phyloP scores from a whole-genome alignment of 2,329 filamentous ascomycete species.

The Ilyonectria robusta region DNA sequence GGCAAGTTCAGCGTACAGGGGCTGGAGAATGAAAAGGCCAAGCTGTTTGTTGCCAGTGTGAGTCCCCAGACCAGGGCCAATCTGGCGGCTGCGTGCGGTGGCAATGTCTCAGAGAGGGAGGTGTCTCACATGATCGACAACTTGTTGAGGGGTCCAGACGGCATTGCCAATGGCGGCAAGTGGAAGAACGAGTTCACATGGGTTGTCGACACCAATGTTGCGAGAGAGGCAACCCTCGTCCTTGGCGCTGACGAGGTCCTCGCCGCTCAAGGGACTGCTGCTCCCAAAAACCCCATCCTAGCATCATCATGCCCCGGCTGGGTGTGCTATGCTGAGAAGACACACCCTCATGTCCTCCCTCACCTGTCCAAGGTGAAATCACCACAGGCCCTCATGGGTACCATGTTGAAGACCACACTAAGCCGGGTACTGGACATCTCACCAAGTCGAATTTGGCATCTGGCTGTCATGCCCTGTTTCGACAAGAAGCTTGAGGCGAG shows the following conservation, averaged over 20 bases:
- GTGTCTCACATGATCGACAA: slow-evolving; percentile 88
- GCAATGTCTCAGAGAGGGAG: slow-evolving; percentile 77
- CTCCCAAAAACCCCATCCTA: slow-evolving; percentile 72
- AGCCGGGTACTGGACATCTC: slow-evolving; percentile 79
- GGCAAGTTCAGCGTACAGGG: slow-evolving; percentile 62
- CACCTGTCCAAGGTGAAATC: slow-evolving; percentile 94
- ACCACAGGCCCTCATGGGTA: slow-evolving; percentile 92
- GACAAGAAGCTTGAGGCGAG: slow-evolving; percentile 99
- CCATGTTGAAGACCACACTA: slow-evolving; percentile 88
- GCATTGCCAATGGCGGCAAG: slow-evolving; percentile 78
- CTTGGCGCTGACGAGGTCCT: slow-evolving; percentile 81
- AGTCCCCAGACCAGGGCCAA: slow-evolving; percentile 93
- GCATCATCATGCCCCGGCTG: slow-evolving; percentile 96
- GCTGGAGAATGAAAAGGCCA: slow-evolving; percentile 72
- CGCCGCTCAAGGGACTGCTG: slow-evolving; percentile 40
- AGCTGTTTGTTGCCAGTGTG: slow-evolving; percentile 91
- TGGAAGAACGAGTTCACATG: slow-evolving; percentile 86
- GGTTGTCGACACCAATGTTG: slow-evolving; percentile 90
- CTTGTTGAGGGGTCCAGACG: slow-evolving; percentile 77
- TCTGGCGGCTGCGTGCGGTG: slow-evolving; percentile 85
- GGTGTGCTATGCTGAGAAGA: slow-evolving; percentile 99
- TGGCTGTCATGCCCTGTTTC: slow-evolving; percentile 98
- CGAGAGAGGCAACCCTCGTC: slow-evolving; percentile 87
- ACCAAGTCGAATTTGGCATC: slow-evolving; percentile 89
- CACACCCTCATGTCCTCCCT: slow-evolving; percentile 91